A percentile compares a stretch with the other conserved stretches of the same genome.
Evolutionary conservation across 257 asterid genomes (phyloP).

Genomic region (Striga asiatica): DNA sequence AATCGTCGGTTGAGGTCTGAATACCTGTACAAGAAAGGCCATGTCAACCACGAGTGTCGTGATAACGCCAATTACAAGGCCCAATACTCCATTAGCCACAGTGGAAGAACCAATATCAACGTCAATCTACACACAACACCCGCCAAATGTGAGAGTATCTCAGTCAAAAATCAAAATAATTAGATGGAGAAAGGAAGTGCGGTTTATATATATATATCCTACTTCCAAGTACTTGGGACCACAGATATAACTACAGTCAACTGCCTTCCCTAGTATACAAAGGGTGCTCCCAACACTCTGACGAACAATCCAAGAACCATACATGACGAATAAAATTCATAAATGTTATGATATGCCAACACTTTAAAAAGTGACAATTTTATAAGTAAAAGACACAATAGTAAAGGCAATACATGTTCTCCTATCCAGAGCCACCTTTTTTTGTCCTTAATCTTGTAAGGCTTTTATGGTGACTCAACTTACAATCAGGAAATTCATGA

Average conservation of each 20-base stretch:
- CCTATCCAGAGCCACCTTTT: too few relatives aligned
- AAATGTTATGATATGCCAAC: too few relatives aligned
- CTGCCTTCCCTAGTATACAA: slow-evolving; percentile 92
- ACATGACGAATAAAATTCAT: too few relatives aligned
- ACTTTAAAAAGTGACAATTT: too few relatives aligned
- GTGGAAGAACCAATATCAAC: slow-evolving; percentile 88
- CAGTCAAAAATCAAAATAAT: too few relatives aligned
- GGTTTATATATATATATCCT: slow-evolving; percentile 12
- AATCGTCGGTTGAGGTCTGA: slow-evolving; percentile 8
- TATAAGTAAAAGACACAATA: too few relatives aligned
- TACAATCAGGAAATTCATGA: too few relatives aligned
- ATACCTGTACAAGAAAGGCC: slow-evolving; percentile 99
- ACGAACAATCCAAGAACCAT: slow-evolving; percentile 99
- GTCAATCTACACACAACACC: slow-evolving; percentile 26
- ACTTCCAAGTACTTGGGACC: slow-evolving; percentile 86
- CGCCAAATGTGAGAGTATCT: background rate
- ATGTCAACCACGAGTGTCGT: slow-evolving; percentile 85
- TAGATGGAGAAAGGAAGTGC: too few relatives aligned
- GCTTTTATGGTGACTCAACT: too few relatives aligned
- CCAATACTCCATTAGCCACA: slow-evolving; percentile 91
- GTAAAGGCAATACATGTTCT: too few relatives aligned
- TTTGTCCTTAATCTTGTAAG: too few relatives aligned
- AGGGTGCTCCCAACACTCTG: slow-evolving; percentile 99
- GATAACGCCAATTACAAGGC: slow-evolving; percentile 82
- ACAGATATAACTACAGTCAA: slow-evolving; percentile 88